Base-by-base conservation (phyloP, 106 monocot genomes). In the Amphibolis antarctica region DNA sequence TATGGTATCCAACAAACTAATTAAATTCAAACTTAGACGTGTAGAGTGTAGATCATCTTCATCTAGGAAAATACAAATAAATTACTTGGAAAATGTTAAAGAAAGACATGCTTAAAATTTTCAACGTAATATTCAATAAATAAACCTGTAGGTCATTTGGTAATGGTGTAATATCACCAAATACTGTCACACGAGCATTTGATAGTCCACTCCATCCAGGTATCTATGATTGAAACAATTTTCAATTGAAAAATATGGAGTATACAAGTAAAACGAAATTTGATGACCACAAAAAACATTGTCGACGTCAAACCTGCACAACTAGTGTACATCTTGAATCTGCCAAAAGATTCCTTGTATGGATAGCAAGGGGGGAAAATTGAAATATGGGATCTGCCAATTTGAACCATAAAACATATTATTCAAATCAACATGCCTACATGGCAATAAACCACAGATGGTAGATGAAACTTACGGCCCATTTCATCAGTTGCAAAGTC, bases 191-290 rank as follows among this genome's bases (percentile, higher is more conserved):
- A 69, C 96, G 96, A 31, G 96, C 96, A 86, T 96, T 96, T 73
- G 96, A 90, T 52, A 96, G 68, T n/a, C 81, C 86, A 76, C 86
- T 96, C 90, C 96, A 96, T 67, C 96, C 96, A 68, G 96, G 96
- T 60, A 86, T 84, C 96, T 96, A 46, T n/a, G 18, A 59, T 49
- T 55, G 43, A 67, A 55, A 52, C 28, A 45, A 55, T 36, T 28
- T 56, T n/a, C n/a, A n/a, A 15, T 28, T 19, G 66, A 6, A 14
- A 26, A 1, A 57, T n/a, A 12, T 44, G 25, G 27, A 1, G 12
- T 3, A 47, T 46, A 12, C 46, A 28, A 30, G 47, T 17, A 60
- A 44, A 12, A 68, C 12, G 31, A 12, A 22, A 31, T 29, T 62
- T 19, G 14, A 18, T 67, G 9, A 26, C 23, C 58, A 15, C 21